Evolutionary conservation across 257 asterid species (phyloP).

Genomic region (Solanum paucissectum): DNA sequence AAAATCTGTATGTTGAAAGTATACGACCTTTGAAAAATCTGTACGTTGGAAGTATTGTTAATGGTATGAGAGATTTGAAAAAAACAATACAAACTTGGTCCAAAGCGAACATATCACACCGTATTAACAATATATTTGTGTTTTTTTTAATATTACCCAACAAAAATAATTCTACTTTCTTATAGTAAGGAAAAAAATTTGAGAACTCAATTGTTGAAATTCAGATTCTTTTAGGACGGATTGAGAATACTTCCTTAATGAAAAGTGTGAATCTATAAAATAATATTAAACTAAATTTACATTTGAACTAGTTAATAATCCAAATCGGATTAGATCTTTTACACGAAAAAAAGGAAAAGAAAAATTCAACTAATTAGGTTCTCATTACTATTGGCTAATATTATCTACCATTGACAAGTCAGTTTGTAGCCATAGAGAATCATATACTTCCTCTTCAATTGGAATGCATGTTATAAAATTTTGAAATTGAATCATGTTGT

Average conservation of each 20-base stretch:
- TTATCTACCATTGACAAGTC: background rate
- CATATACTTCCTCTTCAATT: constrained; percentile 1
- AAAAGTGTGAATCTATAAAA: background rate
- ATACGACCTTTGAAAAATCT: too few relatives aligned
- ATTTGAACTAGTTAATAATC: background rate
- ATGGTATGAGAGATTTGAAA: too few relatives aligned
- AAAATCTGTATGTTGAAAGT: too few relatives aligned
- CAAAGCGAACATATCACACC: too few relatives aligned
- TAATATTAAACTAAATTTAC: background rate
- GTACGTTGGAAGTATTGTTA: too few relatives aligned
- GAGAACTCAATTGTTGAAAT: background rate
- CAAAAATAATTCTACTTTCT: background rate
- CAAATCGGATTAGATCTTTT: background rate
- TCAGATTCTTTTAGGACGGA: background rate
- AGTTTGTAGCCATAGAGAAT: constrained; percentile 12
- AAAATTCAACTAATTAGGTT: background rate
- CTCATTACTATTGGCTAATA: background rate
- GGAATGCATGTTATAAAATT: background rate
- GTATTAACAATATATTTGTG: background rate
- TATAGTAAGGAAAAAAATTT: background rate
- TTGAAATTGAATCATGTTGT: background rate
- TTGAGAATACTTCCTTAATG: background rate
- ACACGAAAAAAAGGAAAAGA: background rate
- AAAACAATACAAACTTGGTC: background rate
- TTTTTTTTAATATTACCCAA: background rate